Conservation (phyloP, 2,329 filamentous ascomycete genomes). For the Madurella mycetomatis region DNA sequence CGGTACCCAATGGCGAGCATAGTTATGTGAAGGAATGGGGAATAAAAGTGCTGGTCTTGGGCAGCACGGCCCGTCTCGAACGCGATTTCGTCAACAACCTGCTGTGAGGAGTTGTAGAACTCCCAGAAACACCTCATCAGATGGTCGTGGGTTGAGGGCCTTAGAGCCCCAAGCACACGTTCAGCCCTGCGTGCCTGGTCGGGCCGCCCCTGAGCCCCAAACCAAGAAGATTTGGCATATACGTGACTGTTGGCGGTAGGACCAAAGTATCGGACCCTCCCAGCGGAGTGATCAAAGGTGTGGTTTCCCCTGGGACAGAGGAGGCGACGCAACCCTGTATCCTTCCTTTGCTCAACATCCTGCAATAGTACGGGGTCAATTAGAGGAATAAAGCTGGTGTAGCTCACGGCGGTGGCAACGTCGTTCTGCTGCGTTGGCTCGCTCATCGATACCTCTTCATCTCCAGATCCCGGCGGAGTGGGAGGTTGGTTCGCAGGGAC, state of each 20-base stretch:
- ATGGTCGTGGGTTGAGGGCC: conserved; percentile 46
- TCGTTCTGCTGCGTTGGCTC: conserved; percentile 27
- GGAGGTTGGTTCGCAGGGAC: conserved; percentile 26
- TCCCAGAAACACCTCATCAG: conserved; percentile 50
- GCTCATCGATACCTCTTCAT: conserved; percentile 30
- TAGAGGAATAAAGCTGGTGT: conserved; percentile 17
- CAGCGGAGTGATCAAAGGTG: conserved; percentile 48
- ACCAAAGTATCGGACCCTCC: conserved; percentile 49
- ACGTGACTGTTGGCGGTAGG: conserved; percentile 51
- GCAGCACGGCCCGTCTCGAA: conserved; percentile 46
- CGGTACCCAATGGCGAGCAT: conserved; percentile 50
- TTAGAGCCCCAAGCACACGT: conserved; percentile 44
- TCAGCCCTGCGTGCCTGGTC: conserved; percentile 45
- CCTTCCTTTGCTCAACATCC: conserved; percentile 39
- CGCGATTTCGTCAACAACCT: conserved; percentile 45
- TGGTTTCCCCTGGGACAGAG: conserved; percentile 47
- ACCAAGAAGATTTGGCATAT: conserved; percentile 38
- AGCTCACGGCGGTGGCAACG: conserved; percentile 20
- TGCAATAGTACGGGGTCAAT: conserved; percentile 28
- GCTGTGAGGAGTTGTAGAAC: conserved; percentile 46
- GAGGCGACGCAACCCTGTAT: conserved; percentile 45
- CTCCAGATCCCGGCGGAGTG: conserved; percentile 29
- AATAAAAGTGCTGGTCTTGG: conserved; percentile 46
- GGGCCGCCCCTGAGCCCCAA: conserved; percentile 36
- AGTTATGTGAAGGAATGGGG: conserved; percentile 48